Evolutionary conservation across 1,284 basidiomycete genomes (phyloP).

Genomic region (Austropuccinia psidii): DNA sequence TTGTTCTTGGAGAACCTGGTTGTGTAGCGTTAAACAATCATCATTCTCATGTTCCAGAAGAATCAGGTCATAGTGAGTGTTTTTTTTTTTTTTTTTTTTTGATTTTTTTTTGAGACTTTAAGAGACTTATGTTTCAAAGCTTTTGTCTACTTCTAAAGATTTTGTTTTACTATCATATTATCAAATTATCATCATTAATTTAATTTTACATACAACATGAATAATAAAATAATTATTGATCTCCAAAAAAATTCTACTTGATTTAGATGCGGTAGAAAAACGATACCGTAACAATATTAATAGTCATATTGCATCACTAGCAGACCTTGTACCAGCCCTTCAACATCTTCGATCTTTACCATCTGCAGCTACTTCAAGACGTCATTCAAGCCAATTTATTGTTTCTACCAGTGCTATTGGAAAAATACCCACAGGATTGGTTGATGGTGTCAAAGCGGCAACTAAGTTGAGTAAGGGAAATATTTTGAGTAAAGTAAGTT

Average conservation of each 20-base stretch:
- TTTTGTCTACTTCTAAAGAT: background rate
- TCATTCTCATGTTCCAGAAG: background rate
- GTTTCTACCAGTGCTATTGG: conserved; percentile 39
- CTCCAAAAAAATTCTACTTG: background rate
- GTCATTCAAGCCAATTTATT: conserved; percentile 42
- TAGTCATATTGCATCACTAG: conserved; percentile 40
- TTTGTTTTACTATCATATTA: background rate
- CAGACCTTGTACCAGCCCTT: conserved; percentile 41
- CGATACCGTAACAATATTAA: conserved; percentile 44
- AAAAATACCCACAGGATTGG: conserved; percentile 39
- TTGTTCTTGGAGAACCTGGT: background rate
- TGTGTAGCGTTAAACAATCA: background rate
- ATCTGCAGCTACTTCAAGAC: conserved; percentile 40
- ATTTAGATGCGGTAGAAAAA: conserved; percentile 42
- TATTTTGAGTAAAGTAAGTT: conserved; percentile 40
- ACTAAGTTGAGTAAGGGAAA: conserved; percentile 42
- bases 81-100: background rate
- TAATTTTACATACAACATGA: background rate
- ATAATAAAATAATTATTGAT: background rate
- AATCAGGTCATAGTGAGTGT: conserved; percentile 29
- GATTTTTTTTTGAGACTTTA: no score
- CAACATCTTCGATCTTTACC: conserved; percentile 42
- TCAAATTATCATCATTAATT: background rate
- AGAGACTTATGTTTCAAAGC: no score
- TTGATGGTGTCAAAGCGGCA: conserved; percentile 42